Evolutionary conservation across 202 grass and related monocot species (phyloP), one percentile per base, ranked within the genome.

Genomic region (Panicum virgatum): DNA sequence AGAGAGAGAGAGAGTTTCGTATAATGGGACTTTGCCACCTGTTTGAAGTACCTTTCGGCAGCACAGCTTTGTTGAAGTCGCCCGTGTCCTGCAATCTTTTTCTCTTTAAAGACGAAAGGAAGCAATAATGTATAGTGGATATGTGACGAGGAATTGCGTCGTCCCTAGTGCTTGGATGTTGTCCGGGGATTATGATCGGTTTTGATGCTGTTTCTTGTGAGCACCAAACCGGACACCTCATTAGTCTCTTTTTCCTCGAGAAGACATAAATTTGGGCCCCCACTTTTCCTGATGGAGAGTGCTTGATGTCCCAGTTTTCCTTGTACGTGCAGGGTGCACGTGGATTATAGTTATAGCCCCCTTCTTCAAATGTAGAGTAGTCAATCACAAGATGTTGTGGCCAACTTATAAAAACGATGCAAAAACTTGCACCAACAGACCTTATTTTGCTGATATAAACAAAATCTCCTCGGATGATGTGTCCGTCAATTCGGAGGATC

Each of bases 161-260:
- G 20, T 58, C 66, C 27, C 40, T 48, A 47, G 27, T 37, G 53
- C 26, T 61, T 81, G 66, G 79, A 62, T 36, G 67, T 62, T 69
- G 23, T 32, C 30, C 2, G 62, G 4, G 4, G 46, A 66, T 14
- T 57, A 68, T 27, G 63, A 43, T 57, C 1, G 5, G 30, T 6
- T 66, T 25, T 66, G 75, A 64, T 63, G 9, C 43, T 36, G 19
- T 64, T 7, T 20, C n/a, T 2, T 36, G 20, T 11, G 29, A 52
- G 6, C 16, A 36, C 51, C 5, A 10, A 52, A 12, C 47, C 46
- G 25, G 69, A 37, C 18, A 37, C 7, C 25, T 14, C 16, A 37
- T 8, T 36, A 22, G 29, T 1, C 2, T 1, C 2, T 6, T 11
- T 61, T 32, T 62, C 15, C 15, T 32, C 36, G 39, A 62, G 5